These are phyloP conservation scores for Backusella circina DNA, from an alignment of 192 early-diverging fungal genomes.

Conservation along the genomic window DNA sequence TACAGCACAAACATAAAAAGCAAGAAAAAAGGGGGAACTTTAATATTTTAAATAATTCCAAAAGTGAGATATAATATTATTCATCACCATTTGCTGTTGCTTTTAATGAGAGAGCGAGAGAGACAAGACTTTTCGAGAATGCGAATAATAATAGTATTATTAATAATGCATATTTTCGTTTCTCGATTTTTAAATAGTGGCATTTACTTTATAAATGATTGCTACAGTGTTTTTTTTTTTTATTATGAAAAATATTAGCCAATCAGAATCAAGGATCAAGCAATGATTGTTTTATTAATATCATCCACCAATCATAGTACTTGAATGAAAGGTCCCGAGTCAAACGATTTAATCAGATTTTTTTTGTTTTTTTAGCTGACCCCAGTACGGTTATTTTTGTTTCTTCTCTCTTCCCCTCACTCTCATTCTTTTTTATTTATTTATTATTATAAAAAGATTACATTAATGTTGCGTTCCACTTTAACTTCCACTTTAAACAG, in stretches of 20 bases:
- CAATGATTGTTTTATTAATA: neutral
- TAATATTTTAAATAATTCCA: neutral
- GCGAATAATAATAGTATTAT: neutral
- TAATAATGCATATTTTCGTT: neutral
- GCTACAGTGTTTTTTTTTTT: neutral
- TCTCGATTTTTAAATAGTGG: neutral
- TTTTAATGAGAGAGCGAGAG: neutral
- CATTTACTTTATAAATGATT: neutral
- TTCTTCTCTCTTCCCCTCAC: neutral
- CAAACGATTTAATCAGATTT: neutral
- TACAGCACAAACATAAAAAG: neutral
- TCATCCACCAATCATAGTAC: neutral
- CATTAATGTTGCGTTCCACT: slow-evolving; percentile 13
- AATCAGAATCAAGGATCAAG: neutral
- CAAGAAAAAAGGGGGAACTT: neutral
- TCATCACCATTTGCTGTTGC: neutral
- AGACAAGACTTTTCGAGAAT: neutral
- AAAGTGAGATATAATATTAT: neutral
- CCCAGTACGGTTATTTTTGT: neutral
- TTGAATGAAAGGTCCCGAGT: neutral
- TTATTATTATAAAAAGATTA: neutral
- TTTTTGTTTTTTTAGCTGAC: neutral
- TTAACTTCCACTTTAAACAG: neutral
- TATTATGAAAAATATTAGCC: neutral
- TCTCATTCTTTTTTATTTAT: slow-evolving; percentile 1